Evolutionary conservation across 257 asterid species (phyloP), one percentile per base, ranked within the genome.

Genomic region (Rauvolfia tetraphylla): DNA sequence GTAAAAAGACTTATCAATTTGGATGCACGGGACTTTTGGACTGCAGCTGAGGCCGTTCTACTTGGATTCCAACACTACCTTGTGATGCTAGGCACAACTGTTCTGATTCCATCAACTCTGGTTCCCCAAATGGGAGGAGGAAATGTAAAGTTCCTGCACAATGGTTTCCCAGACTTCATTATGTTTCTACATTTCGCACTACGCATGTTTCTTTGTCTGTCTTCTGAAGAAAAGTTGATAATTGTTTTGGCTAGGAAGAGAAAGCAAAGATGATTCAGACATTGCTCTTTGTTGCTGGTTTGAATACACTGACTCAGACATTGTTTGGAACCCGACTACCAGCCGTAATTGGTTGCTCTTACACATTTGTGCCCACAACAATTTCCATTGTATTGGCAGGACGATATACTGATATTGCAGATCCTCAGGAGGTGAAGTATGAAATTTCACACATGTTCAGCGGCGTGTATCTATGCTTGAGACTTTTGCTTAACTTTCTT

Each of bases 1-100:
- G 31, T 67, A 3, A 11, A 38, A 22, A 44, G 25, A 38, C 72
- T 67, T 22, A 38, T 63, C 9, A 61, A 20, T 20, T 66, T 53
- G 3, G 49, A 44, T 76, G 53, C 56, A 33, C 66, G 65, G 59
- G n/a, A 68, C 12, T 12, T 79, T 79, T 54, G 79, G 25, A 73
- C 78, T 85, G 91, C 86, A 92, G 99, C 99, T 76, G 99, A 95
- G 91, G 99, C 99, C 61, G 86, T 95, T 75, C 80, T 95, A 78
- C 97, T 95, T 75, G 99, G 97, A 13, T 95, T 95, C 81, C 99
- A 95, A 66, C 98, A 95, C 93, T 95, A 88, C 81, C 87, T 92
- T 80, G 99, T 95, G 85, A 92, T 95, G 99, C 97, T 95, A 68
- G 99, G 99, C 39, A 88, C 98, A 62, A 95, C 97, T 42, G 99